phyloP scores from a whole-genome alignment of 805 yeast genomes.

The Brettanomyces custersianus region DNA sequence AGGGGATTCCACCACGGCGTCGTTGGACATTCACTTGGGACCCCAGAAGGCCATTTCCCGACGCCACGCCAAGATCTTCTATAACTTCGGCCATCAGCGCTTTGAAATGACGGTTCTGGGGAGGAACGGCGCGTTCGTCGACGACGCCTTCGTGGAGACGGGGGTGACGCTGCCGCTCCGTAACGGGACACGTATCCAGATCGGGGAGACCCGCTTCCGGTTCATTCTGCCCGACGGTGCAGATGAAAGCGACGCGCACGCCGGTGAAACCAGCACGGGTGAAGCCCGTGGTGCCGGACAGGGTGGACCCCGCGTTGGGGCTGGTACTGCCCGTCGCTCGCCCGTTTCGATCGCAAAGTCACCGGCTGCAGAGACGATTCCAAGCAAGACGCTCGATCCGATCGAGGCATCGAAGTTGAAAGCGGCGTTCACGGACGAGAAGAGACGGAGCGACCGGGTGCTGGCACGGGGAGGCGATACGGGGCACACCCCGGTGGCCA shows the following conservation, averaged over 20 bases:
- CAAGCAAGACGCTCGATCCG: slow-evolving; percentile 36
- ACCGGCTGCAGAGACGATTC: too few relatives aligned
- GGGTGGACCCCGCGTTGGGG: too few relatives aligned
- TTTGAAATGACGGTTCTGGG: slow-evolving; percentile 90
- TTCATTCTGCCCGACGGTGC: slow-evolving; percentile 64
- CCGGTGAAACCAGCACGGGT: slow-evolving; percentile 10
- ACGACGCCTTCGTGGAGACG: slow-evolving; percentile 79
- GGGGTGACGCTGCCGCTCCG: slow-evolving; percentile 85
- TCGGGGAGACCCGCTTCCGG: slow-evolving; percentile 84
- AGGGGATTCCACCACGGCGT: slow-evolving; percentile 41
- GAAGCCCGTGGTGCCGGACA: slow-evolving; percentile 18
- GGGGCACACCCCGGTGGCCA: background rate
- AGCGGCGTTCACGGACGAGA: slow-evolving; percentile 27
- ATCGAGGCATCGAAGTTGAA: slow-evolving; percentile 52
- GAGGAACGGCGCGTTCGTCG: slow-evolving; percentile 94
- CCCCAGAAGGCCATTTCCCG: slow-evolving; percentile 89
- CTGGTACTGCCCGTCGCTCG: too few relatives aligned
- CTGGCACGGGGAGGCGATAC: slow-evolving; percentile 11
- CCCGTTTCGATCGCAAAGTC: too few relatives aligned
- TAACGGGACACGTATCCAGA: slow-evolving; percentile 79
- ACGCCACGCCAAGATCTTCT: slow-evolving; percentile 90
- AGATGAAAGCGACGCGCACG: slow-evolving; percentile 12
- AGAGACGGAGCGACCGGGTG: slow-evolving; percentile 1
- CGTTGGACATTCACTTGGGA: slow-evolving; percentile 89
- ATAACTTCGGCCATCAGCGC: slow-evolving; percentile 91